A percentile compares a stretch with the other conserved stretches of the same genome.
Evolutionary conservation across 208 protist genomes (phyloP).

Genomic region (Trypanosoma melophagium): DNA sequence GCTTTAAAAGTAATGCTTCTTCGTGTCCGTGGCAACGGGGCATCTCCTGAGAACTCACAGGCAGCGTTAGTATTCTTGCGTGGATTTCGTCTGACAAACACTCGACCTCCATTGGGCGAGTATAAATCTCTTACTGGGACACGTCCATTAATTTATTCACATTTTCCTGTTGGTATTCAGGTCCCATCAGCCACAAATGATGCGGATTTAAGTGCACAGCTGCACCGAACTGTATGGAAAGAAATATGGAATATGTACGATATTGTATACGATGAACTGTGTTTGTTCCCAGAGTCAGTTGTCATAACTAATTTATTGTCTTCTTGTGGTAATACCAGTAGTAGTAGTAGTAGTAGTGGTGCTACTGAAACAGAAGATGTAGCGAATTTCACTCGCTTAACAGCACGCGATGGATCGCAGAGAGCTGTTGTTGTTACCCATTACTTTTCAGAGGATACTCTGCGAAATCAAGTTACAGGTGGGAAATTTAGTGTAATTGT

Average conservation of each 20-base stretch:
- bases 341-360: not conserved
- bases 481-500: slow-evolving; percentile 32
- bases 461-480: slow-evolving; percentile 2
- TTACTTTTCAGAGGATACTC: slow-evolving; percentile 36
- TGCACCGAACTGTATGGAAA: slow-evolving; percentile 57
- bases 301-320: slow-evolving; percentile 1
- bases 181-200: slow-evolving; percentile 8
- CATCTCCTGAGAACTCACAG: slow-evolving; percentile 85
- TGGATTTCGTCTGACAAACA: slow-evolving; percentile 71
- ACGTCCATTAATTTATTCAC: slow-evolving; percentile 42
- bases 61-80: slow-evolving; percentile 70
- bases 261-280: slow-evolving; percentile 79
- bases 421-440: slow-evolving; percentile 62
- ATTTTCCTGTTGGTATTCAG: slow-evolving; percentile 69
- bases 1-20: slow-evolving; percentile 50
- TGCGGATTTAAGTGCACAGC: not conserved
- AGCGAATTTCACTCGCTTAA: slow-evolving; percentile 36
- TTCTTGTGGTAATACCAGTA: not conserved
- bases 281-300: slow-evolving; percentile 40
- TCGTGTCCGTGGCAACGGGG: slow-evolving; percentile 76
- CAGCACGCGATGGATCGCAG: slow-evolving; percentile 20
- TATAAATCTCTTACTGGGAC: slow-evolving; percentile 2
- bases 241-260: slow-evolving; percentile 89
- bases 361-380: not conserved
- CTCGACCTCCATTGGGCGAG: slow-evolving; percentile 25